phyloP scores from a whole-genome alignment of 148 eudicot genomes.

The Silene latifolia region DNA sequence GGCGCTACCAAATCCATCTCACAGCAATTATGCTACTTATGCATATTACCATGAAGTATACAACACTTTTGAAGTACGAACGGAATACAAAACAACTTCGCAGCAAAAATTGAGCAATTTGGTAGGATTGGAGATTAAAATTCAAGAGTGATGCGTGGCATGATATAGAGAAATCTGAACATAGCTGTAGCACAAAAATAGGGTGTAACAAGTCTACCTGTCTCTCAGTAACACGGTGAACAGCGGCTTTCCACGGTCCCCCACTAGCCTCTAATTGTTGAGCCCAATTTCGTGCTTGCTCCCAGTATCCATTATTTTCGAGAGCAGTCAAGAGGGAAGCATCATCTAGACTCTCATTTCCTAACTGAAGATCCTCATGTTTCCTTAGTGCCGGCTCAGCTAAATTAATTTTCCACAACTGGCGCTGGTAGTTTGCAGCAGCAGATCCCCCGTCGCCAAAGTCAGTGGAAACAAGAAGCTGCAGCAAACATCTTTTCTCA shows the following conservation, averaged over 20 bases:
- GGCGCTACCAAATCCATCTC: background rate
- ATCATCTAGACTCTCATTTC: conserved; percentile 79
- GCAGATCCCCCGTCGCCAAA: conserved; percentile 86
- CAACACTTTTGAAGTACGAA: background rate
- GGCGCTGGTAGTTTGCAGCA: conserved; percentile 60
- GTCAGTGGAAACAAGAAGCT: conserved; percentile 79
- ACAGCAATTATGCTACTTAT: background rate
- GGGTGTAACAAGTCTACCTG: conserved; percentile 47
- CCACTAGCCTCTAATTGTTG: conserved; percentile 82
- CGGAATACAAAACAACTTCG: background rate
- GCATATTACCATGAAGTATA: background rate
- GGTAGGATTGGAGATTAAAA: background rate
- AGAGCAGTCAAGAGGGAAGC: conserved; percentile 73
- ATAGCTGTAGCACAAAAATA: background rate
- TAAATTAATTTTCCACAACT: conserved; percentile 86
- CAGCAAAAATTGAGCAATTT: background rate
- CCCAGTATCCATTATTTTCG: conserved; percentile 87
- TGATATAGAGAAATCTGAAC: background rate
- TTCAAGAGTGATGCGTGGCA: background rate
- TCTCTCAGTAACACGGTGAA: conserved; percentile 88
- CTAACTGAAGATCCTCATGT: conserved; percentile 69
- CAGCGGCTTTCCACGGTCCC: conserved; percentile 70
- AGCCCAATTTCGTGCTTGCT: conserved; percentile 91
- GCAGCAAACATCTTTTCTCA: conserved; percentile 83
- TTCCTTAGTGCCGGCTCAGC: conserved; percentile 82